A percentile compares a stretch with the other conserved stretches of the same genome.
These are phyloP conservation scores for Suillus clintonianus DNA, from an alignment of 768 basidiomycete genomes.

Conservation along the genomic window DNA sequence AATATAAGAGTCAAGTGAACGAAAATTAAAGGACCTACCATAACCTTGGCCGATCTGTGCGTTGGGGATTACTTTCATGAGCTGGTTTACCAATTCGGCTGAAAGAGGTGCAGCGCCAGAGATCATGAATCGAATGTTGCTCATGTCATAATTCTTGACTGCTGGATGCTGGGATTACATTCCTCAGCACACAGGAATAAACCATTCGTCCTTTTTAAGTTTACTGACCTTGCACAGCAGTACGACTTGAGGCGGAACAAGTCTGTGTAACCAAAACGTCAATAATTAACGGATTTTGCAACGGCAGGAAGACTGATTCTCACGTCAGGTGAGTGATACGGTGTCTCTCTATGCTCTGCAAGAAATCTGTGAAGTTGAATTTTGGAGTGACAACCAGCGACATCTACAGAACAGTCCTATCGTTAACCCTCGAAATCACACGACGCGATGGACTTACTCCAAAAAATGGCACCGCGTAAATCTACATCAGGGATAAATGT, in stretches of 20 bases:
- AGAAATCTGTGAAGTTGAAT: constrained; percentile 61
- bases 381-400: constrained; percentile 60
- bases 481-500: constrained; percentile 24
- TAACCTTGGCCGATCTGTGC: constrained; percentile 66
- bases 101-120: constrained; percentile 68
- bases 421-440: neutral
- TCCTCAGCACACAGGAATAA: neutral
- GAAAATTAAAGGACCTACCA: constrained; percentile 34
- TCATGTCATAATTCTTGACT: constrained; percentile 49
- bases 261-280: constrained; percentile 30
- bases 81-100: constrained; percentile 49
- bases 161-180: constrained; percentile 46
- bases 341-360: constrained; percentile 60
- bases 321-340: constrained; percentile 59
- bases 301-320: constrained; percentile 9
- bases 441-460: constrained; percentile 40
- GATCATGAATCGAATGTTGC: constrained; percentile 52
- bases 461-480: constrained; percentile 53
- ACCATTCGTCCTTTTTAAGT: neutral
- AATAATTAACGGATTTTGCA: neutral
- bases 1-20: neutral
- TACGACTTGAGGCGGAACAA: constrained; percentile 71
- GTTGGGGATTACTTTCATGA: constrained; percentile 53
- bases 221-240: constrained; percentile 60
- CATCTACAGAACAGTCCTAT: constrained; percentile 36